Evolutionary conservation across 257 asterid genomes (phyloP), one percentile per base, ranked within the genome.

Genomic region (Catharanthus roseus): DNA sequence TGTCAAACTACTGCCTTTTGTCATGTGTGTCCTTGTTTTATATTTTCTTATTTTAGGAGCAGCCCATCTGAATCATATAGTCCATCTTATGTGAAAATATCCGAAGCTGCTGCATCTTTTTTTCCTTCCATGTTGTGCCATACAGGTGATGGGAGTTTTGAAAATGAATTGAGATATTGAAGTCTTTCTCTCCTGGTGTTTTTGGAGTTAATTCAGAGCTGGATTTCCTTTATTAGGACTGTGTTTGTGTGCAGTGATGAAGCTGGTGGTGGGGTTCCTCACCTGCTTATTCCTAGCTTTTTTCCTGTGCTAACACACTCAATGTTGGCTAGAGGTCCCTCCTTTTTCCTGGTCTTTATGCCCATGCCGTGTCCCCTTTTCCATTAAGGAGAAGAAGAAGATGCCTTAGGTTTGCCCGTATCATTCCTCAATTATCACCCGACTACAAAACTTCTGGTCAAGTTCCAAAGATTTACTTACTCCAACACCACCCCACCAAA

Each of bases 261-360:
- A 10, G 72, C 72, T 51, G 72, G 65, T 65, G 34, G 23, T 39
- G 24, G 56, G 56, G 72, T 66, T 51, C 68, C 45, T 41, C 26
- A 5, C 4, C 50, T 47, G 28, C 72, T 18, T 71, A 44, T 57
- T 8, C 29, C 5, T 58, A 41, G 57, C 68, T 58, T 71, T 57
- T 57, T 6, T 5, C 6, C 42, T 38, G 42, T 33, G 41, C 57
- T 10, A 19, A 28, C 10, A 38, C 67, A 39, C 57, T 70, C 33
- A 1, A 41, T 19, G 21, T 6, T n/a, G n/a, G 3, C 42, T 11
- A 8, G 9, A 2, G 74, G 33, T 3, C 67, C 31, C 7, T 41
- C 56, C 23, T 41, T 12, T 41, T 12, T 26, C 23, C 54, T 41
- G 66, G 29, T 70, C 50, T 42, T 70, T 39, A 29, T 56, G 28